Percentiles rank a stretch among this genome's conserved stretches.
Conservation (phyloP, 345 rosid genomes). For the Eucalyptus guilfoylei region DNA sequence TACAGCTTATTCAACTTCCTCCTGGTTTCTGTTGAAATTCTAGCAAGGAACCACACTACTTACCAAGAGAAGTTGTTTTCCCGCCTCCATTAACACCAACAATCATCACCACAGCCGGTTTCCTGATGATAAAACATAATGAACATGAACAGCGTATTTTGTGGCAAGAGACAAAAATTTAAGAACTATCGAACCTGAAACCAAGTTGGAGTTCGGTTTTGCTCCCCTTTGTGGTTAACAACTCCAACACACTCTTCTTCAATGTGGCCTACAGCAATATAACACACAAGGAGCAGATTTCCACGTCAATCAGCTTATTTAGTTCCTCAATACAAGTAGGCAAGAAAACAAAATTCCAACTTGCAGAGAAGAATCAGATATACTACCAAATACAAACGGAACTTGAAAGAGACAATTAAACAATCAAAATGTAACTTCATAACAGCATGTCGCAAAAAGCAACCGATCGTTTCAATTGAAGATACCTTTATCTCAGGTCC, state of each 20-base stretch:
- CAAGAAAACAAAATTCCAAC: not conserved
- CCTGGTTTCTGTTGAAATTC: not conserved
- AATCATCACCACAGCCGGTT: slow-evolving; percentile 82
- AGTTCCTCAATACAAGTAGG: too few species aligned
- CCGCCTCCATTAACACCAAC: slow-evolving; percentile 98
- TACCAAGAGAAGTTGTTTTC: slow-evolving; percentile 97
- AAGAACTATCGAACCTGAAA: slow-evolving; percentile 33
- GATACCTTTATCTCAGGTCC: slow-evolving; percentile 86
- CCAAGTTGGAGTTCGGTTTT: slow-evolving; percentile 88
- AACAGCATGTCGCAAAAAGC: not conserved
- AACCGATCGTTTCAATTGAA: not conserved
- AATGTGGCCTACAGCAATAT: slow-evolving; percentile 48
- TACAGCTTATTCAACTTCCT: not conserved
- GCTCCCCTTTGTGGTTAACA: slow-evolving; percentile 51
- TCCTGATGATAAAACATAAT: slow-evolving; percentile 27
- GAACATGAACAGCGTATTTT: not conserved
- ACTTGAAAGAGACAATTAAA: not conserved
- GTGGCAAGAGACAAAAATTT: not conserved
- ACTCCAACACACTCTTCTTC: slow-evolving; percentile 66
- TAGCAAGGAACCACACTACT: not conserved
- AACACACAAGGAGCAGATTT: not conserved
- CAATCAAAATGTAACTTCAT: not conserved
- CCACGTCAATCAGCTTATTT: not conserved
- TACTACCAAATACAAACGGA: not conserved
- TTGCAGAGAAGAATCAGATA: not conserved